These are phyloP conservation scores for Eutrema salsugineum DNA, from an alignment of 441 rosid genomes.

Conservation along the genomic window DNA sequence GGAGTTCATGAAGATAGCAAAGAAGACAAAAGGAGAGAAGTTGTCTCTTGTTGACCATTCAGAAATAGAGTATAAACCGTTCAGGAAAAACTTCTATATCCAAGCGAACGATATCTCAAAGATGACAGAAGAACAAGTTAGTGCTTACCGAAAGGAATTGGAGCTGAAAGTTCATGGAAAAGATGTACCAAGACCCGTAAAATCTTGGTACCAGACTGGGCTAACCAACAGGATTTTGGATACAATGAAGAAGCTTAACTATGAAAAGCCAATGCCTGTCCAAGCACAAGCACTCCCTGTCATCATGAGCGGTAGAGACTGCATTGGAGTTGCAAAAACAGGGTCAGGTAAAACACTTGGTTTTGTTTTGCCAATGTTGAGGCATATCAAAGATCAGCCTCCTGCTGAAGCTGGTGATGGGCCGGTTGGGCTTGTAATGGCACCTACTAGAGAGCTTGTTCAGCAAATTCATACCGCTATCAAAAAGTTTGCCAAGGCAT, in stretches of 20 bases:
- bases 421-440: slow-evolving; percentile 81
- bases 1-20: slow-evolving; percentile 82
- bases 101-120: slow-evolving; percentile 70
- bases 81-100: slow-evolving; percentile 65
- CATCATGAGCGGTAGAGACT: slow-evolving; percentile 85
- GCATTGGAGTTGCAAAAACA: slow-evolving; percentile 82
- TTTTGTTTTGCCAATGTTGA: slow-evolving; percentile 76
- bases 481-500: slow-evolving; percentile 61
- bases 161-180: slow-evolving; percentile 78
- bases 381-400: slow-evolving; percentile 86
- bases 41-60: slow-evolving; percentile 74
- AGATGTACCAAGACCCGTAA: slow-evolving; percentile 75
- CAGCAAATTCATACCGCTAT: slow-evolving; percentile 84
- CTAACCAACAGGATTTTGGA: slow-evolving; percentile 65
- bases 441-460: slow-evolving; percentile 91
- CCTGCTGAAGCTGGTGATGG: slow-evolving; percentile 82
- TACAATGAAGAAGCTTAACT: slow-evolving; percentile 64
- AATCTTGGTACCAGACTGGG: slow-evolving; percentile 85
- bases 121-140: slow-evolving; percentile 66
- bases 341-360: slow-evolving; percentile 89
- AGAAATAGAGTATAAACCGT: slow-evolving; percentile 60
- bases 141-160: slow-evolving; percentile 55
- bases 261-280: slow-evolving; percentile 80
- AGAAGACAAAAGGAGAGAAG: slow-evolving; percentile 85
- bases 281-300: slow-evolving; percentile 81